These are phyloP conservation scores for Fusarium agapanthi DNA, from an alignment of 2,329 filamentous ascomycete genomes.

Conservation along the genomic window DNA sequence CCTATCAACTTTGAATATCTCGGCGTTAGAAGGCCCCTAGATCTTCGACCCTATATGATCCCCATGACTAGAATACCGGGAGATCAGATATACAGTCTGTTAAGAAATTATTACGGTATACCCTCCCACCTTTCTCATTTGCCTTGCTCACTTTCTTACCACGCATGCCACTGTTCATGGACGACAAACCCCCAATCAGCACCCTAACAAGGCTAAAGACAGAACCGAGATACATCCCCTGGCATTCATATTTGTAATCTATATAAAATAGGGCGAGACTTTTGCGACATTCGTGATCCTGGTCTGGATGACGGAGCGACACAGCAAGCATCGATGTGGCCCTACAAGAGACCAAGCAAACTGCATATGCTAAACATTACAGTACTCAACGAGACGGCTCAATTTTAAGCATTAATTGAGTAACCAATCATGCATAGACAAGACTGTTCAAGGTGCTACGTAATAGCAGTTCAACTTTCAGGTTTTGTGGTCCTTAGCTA, in stretches of 20 bases:
- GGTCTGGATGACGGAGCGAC: too few relatives aligned
- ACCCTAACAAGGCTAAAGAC: background rate
- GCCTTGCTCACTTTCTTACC: background rate
- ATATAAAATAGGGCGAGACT: fast-evolving
- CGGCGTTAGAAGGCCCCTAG: background rate
- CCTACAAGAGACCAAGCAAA: background rate
- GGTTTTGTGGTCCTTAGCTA: background rate
- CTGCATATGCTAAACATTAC: background rate
- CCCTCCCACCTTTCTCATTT: background rate
- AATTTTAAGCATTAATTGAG: fast-evolving
- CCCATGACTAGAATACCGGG: fast-evolving
- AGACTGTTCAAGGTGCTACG: background rate
- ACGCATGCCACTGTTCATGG: background rate
- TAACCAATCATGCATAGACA: fast-evolving
- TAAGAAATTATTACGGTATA: background rate
- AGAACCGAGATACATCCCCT: fast-evolving
- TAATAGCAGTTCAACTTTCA: background rate
- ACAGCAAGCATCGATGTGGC: background rate
- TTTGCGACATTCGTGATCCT: too few relatives aligned
- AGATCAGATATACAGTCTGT: fast-evolving
- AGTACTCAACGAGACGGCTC: fast-evolving
- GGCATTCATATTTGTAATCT: fast-evolving
- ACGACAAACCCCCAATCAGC: background rate
- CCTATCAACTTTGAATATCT: background rate
- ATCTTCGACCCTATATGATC: background rate